These are phyloP conservation scores for Globisporangium lucens DNA, from an alignment of 352 stramenopile genomes.

Conservation along the genomic window DNA sequence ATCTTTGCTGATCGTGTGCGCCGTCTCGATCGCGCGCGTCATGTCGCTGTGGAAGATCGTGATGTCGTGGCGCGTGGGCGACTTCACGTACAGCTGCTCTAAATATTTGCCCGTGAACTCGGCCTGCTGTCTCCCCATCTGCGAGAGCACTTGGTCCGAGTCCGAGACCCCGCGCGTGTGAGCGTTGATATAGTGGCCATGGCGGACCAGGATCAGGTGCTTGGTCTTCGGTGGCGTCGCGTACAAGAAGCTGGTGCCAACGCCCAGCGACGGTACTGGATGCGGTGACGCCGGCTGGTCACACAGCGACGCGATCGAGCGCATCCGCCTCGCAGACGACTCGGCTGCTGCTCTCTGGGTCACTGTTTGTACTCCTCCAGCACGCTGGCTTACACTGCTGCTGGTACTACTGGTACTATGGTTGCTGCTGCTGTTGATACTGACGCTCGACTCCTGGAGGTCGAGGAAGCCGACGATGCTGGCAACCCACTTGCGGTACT, in stretches of 20 bases:
- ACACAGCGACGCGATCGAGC: constrained; percentile 13
- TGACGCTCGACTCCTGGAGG: background rate
- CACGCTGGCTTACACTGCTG: background rate
- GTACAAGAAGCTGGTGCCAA: constrained; percentile 46
- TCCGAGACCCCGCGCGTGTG: constrained; percentile 55
- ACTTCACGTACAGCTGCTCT: constrained; percentile 45
- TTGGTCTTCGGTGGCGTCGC: constrained; percentile 54
- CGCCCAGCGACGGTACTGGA: background rate
- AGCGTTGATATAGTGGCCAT: constrained; percentile 83
- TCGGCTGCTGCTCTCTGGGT: background rate
- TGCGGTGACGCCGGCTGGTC: background rate
- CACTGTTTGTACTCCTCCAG: background rate
- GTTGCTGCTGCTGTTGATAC: background rate
- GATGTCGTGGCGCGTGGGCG: constrained; percentile 54
- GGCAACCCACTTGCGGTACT: constrained; percentile 37
- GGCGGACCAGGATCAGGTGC: constrained; percentile 73
- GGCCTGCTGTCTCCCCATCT: constrained; percentile 74
- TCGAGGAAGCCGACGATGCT: constrained; percentile 23
- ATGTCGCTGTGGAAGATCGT: constrained; percentile 75
- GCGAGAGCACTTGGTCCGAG: constrained; percentile 69
- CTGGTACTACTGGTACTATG: constrained; percentile 3
- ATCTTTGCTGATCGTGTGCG: constrained; percentile 50
- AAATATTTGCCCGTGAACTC: constrained; percentile 70
- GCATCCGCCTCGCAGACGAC: constrained; percentile 2
- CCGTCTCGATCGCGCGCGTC: constrained; percentile 71